Evolutionary conservation across 2,329 filamentous ascomycete genomes (phyloP), one percentile per base, ranked within the genome.

Genomic region (Microdochium trichocladiopsis): DNA sequence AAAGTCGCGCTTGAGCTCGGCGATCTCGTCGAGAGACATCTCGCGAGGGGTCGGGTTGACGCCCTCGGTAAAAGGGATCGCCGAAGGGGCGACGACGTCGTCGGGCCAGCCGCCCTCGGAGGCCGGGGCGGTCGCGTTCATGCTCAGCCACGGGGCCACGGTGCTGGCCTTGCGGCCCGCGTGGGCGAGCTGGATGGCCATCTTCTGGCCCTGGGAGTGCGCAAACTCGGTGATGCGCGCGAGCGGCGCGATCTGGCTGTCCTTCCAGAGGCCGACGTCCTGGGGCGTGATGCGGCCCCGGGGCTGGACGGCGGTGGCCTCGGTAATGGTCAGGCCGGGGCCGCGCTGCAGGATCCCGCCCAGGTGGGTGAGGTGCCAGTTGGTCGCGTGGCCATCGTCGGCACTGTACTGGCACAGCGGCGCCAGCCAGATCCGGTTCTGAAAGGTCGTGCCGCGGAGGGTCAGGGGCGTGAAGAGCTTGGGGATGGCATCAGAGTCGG

Each of bases 221-320:
- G 74, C 69, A 53, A 75, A 76, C 33, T 71, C 64, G 8, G 66
- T 65, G 18, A 70, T 57, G 14, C 65, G 61, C 36, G 58, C 61
- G 12, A 74, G 55, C 0, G 65, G 64, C 25, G 77, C 83, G 50
- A 87, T 81, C 57, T 91, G 88, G 1, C 76, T 78, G 62, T 91
- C 87, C 50, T 83, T 77, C 87, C 87, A 91, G 4, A 91, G 66
- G 0, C 87, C 85, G 12, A 67, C 64, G 58, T 87, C 81, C 57
- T 88, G 75, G 0, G 86, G 87, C 0, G 87, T 88, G 67, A 91
- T 90, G 14, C 88, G 77, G 3, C 88, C 87, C 57, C 87, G 77
- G 0, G 86, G 69, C 1, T 79, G 72, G 0, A 91, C 84, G 1
- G 83, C 74, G 0, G 86, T 88, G 1, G 87, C 86, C 68, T 92